A percentile compares a stretch with the other conserved stretches of the same genome.
phyloP scores from a whole-genome alignment of 139 green algal species.

The Trebouxia sp. region DNA sequence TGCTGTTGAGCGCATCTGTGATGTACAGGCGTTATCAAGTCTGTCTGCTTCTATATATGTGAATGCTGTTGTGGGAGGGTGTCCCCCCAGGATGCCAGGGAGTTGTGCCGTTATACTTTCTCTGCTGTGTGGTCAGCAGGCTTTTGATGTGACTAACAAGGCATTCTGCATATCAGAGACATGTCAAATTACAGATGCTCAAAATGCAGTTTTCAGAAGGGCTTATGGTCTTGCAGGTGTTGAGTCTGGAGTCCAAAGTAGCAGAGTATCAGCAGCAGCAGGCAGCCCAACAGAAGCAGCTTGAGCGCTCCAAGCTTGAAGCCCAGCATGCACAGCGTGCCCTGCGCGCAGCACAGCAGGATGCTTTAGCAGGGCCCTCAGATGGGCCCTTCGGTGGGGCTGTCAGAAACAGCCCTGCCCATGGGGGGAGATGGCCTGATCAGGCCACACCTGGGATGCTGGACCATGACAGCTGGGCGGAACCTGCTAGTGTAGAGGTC shows the following conservation, averaged over 20 bases:
- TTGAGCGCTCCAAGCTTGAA: conserved; percentile 22
- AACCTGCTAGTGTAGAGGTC: conserved; percentile 7
- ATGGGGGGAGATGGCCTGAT: background rate
- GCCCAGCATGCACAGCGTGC: conserved; percentile 18
- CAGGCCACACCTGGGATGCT: background rate
- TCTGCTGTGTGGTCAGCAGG: too few species aligned
- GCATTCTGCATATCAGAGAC: too few species aligned
- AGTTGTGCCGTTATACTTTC: too few species aligned
- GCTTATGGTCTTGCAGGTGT: conserved; percentile 35
- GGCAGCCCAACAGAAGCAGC: background rate
- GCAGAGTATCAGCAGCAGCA: background rate
- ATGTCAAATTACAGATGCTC: too few species aligned
- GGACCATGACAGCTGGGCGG: conserved; percentile 7
- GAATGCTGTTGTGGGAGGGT: too few species aligned
- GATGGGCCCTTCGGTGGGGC: background rate
- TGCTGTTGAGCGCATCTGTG: background rate
- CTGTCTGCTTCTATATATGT: too few species aligned
- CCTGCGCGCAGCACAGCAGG: conserved; percentile 17
- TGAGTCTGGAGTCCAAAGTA: conserved; percentile 45
- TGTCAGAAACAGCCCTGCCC: background rate
- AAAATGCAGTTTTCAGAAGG: background rate
- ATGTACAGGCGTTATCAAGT: too few species aligned
- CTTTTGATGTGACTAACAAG: too few species aligned
- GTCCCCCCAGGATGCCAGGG: too few species aligned
- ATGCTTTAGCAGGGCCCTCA: background rate